Base-by-base conservation (phyloP, 140 eudicot genomes). In the Senecio squalidus region DNA sequence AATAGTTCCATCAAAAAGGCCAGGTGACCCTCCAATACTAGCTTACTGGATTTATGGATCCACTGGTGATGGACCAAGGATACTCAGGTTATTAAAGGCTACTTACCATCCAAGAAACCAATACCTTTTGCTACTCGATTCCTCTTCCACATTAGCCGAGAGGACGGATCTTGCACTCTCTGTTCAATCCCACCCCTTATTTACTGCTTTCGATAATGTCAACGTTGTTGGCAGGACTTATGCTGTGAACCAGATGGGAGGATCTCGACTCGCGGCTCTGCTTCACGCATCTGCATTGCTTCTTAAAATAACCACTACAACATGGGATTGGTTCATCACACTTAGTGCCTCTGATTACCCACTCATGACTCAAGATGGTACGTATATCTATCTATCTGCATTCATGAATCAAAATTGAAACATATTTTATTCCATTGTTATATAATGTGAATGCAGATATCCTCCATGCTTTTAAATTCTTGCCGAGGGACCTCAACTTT, bases 211-310 rank as follows among this genome's bases (percentile, higher is more conserved):
- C 53, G 71, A 64, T 41, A 80, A 76, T 76, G 82, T 80, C 13
- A 41, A 80, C 34, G 75, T 76, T 2, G 74, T 76, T 4, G 86
- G 82, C 6, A 58, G 77, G 54, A 72, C 65, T 39, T 56, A 76
- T 43, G 68, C 61, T 1, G 68, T 80, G 21, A 72, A 72, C 66
- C 69, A n/a, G 9, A 68, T 34, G 68, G 86, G 82, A 2, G 76
- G 64, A 18, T 76, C 86, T 22, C 74, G 70, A 3, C 69, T 80
- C n/a, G 77, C 78, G 38, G 83, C 83, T 0, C 53, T 67, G 63
- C 80, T 81, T 8, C 80, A 76, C 21, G 86, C 80, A n/a, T 62
- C 82, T 30, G 86, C 86, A 17, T 40, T 80, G 79, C 77, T 80
- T 26, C 77, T 80, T 3, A 68, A 62, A 58, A 1, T 76, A 3